Base-by-base conservation (phyloP, 2,329 filamentous ascomycete species). In the Aspergillus chevalieri region DNA sequence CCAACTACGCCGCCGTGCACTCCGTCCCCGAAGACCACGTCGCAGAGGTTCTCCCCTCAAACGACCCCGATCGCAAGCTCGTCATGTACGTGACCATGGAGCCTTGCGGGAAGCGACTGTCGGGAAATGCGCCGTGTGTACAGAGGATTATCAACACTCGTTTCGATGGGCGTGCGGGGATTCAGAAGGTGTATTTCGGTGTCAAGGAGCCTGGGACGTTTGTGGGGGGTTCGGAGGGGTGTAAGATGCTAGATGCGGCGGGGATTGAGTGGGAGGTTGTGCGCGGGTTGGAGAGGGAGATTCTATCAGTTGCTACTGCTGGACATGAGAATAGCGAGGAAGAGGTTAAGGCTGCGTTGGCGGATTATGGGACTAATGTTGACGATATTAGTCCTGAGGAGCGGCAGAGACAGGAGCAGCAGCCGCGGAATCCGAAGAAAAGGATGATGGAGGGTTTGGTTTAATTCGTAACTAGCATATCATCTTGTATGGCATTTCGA, bases 81-180 rank as follows among this genome's bases (percentile, higher is more conserved):
- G 77, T 81, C 3, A 78, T 98, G 10, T 97, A 96, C 69, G 96
- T 94, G 0, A 96, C 91, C 0, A 89, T 98, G 77, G 93, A 77
- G 55, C 74, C 74, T 4, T 77, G 74, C 59, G 72, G 70, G 44
- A 67, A 70, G 51, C 63, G 74, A 26, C 55, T 76, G 9, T 73
- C 70, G 2, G 74, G 73, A n/a, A 76, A 77, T 52, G 54, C 57
- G 44, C 70, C 74, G 2, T 77, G 93, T 62, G 86, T 89, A 6
- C 82, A 95, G 59, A 78, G 92, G 47, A 87, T 98, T 21, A 70
- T 94, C 38, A 64, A 66, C 28, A 73, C 78, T 56, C 53, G 73
- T 15, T 47, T 62, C 54, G 56, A 63, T 46, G 74, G 74, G 6
- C 75, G 86, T 17, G 74, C 74, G 1, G 82, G 78, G 39, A 86